Evolutionary conservation across 371 early-diverging fungal species (phyloP), one percentile per base, ranked within the genome.

Genomic region (Mortierella sp.): DNA sequence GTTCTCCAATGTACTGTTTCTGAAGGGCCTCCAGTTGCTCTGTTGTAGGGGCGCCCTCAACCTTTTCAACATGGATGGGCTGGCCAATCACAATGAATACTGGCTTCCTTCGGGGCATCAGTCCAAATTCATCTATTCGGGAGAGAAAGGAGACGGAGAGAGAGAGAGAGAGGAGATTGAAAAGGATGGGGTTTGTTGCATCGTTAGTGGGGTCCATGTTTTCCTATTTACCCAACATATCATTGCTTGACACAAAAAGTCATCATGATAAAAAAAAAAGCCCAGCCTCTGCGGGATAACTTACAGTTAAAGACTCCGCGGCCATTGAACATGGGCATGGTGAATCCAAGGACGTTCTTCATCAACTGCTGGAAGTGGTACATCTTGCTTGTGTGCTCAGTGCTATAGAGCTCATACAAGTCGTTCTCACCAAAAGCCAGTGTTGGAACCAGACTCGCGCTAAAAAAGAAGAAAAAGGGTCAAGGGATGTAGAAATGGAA

Each of bases 391-490:
- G 85, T 87, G 25, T 81, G 46, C 47, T 72, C 57, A 58, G 87
- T 89, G 66, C 85, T 84, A 29, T 91, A 80, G 50, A 92, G 90
- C 55, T 87, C 86, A 66, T 89, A 95, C 15, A 95, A 68, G 43
- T 95, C 93, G 76, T 94, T 95, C 76, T 96, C 95, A 45, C 95
- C 95, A 85, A 96, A 94, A 0, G 88, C 86, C 68, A 91, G 89
- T 0, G 90, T 85, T 5, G 96, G 96, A 1, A 93, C 92, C 37
- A 95, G 69, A 14, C 85, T 83, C 12, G 92, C 91, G 1, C 86
- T 80, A 6, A 56, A 4, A 45, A 19, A 21, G 18, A 48, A 18
- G 52, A 30, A 53, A 26, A 26, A 37, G 43, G 28, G 19, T 9
- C 25, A 16, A 57, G 16, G 21, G 45, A 1, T 7, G 46, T 16